These are phyloP conservation scores for Beauveria sp. DNA, from an alignment of 2,329 filamentous ascomycete genomes.

Conservation along the genomic window DNA sequence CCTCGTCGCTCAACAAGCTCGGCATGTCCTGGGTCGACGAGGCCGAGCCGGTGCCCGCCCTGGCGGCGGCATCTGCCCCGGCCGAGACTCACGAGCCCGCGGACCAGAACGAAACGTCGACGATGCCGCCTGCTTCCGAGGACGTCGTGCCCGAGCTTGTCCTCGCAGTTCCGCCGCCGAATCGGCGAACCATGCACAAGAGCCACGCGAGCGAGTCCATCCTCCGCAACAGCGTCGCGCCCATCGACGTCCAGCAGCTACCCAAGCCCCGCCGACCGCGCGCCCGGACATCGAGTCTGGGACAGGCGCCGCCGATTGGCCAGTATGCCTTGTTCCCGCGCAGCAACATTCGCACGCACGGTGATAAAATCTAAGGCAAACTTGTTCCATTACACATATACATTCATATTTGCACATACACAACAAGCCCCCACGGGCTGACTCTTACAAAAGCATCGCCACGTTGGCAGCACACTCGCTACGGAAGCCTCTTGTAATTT, in stretches of 20 bases:
- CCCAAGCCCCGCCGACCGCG: constrained; percentile 29
- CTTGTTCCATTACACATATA: neutral
- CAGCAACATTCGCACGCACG: constrained; percentile 22
- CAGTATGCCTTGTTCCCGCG: constrained; percentile 41
- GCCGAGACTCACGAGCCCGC: neutral
- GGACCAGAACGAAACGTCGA: constrained; percentile 17
- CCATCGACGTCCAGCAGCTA: constrained; percentile 24
- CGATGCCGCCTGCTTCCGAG: constrained; percentile 18
- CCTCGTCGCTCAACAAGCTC: constrained; percentile 34
- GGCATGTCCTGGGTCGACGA: constrained; percentile 23
- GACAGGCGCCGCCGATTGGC: constrained; percentile 36
- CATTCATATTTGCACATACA: neutral
- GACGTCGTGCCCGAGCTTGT: constrained; percentile 30
- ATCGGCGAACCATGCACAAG: constrained; percentile 24
- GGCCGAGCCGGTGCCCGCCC: constrained; percentile 22
- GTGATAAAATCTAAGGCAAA: constrained; percentile 2
- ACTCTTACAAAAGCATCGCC: neutral
- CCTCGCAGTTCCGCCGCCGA: constrained; percentile 19
- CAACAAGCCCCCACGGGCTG: neutral
- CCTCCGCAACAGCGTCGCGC: constrained; percentile 21
- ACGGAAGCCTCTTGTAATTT: neutral
- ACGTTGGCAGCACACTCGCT: neutral
- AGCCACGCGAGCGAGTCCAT: constrained; percentile 31
- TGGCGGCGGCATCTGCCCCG: neutral
- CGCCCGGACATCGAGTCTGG: constrained; percentile 39